phyloP scores from a whole-genome alignment of 1,284 basidiomycete genomes.

The Apiotrichum sp. region DNA sequence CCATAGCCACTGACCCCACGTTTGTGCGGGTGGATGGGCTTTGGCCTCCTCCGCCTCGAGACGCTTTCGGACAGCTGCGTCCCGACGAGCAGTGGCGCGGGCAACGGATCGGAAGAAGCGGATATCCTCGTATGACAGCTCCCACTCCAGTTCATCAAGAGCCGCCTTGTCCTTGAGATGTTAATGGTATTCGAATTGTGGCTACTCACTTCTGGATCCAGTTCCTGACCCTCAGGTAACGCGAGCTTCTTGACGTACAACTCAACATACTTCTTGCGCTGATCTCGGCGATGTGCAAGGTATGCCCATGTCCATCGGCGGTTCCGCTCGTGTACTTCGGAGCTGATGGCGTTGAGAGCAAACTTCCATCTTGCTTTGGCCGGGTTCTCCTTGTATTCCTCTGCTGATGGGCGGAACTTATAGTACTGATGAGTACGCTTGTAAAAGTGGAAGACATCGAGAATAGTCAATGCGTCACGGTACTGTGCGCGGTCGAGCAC shows the following conservation, averaged over 20 bases:
- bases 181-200: slow-evolving; percentile 35
- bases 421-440: slow-evolving; percentile 83
- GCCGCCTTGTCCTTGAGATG: slow-evolving; percentile 57
- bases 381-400: slow-evolving; percentile 60
- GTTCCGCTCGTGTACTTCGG: slow-evolving; percentile 78
- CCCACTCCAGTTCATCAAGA: slow-evolving; percentile 68
- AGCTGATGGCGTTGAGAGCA: slow-evolving; percentile 73
- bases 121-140: slow-evolving; percentile 89
- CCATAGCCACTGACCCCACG: slow-evolving; percentile 85
- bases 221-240: slow-evolving; percentile 39
- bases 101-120: slow-evolving; percentile 97
- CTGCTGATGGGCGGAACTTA: slow-evolving; percentile 63
- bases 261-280: slow-evolving; percentile 72
- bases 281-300: slow-evolving; percentile 81
- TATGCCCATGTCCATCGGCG: slow-evolving; percentile 89
- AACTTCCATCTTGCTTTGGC: slow-evolving; percentile 72
- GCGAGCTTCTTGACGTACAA: slow-evolving; percentile 66
- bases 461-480: slow-evolving; percentile 82
- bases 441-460: slow-evolving; percentile 98
- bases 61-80: slow-evolving; percentile 62
- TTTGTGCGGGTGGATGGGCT: slow-evolving; percentile 52
- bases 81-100: slow-evolving; percentile 79
- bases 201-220: not conserved
- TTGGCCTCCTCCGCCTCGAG: slow-evolving; percentile 61
- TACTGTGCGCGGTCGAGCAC: slow-evolving; percentile 93